Percentiles rank a stretch among this genome's conserved stretches.
phyloP scores from a whole-genome alignment of 1,284 basidiomycete species.

The Termitomyces sp. region DNA sequence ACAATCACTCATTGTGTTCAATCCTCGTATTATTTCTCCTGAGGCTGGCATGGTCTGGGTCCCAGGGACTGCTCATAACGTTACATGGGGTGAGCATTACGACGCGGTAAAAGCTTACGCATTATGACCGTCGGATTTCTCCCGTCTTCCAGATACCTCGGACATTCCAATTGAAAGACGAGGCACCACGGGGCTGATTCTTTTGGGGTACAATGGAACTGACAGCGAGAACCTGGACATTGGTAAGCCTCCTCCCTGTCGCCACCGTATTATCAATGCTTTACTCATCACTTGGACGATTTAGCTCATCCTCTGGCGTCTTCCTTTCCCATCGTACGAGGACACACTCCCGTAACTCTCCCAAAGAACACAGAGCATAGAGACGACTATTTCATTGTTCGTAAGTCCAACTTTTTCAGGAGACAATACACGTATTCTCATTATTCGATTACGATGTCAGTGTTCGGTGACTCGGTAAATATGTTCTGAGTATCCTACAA shows the following conservation, averaged over 20 bases:
- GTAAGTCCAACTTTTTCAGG: constrained; percentile 17
- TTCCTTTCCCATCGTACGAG: constrained; percentile 19
- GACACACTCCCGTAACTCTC: constrained; percentile 18
- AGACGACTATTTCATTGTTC: constrained; percentile 24
- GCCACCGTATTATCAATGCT: neutral
- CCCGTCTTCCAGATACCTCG: constrained; percentile 18
- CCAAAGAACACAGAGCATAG: constrained; percentile 15
- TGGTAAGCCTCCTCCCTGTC: constrained; percentile 11
- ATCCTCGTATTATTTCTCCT: constrained; percentile 39
- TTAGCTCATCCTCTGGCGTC: constrained; percentile 24
- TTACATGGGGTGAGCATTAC: constrained; percentile 34
- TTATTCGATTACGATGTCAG: constrained; percentile 6
- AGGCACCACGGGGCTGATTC: constrained; percentile 18
- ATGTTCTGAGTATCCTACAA: neutral
- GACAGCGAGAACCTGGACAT: constrained; percentile 26
- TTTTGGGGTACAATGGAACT: constrained; percentile 22
- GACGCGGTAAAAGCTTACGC: neutral
- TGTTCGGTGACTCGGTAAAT: constrained; percentile 22
- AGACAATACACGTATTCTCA: neutral
- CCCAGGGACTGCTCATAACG: constrained; percentile 27
- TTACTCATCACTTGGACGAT: neutral
- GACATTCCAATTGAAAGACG: constrained; percentile 21
- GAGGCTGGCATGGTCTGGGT: constrained; percentile 25
- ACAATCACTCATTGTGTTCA: constrained; percentile 32
- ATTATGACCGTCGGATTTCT: neutral